Base-by-base conservation (phyloP, 768 basidiomycete genomes). In the Serpula lacrymans region DNA sequence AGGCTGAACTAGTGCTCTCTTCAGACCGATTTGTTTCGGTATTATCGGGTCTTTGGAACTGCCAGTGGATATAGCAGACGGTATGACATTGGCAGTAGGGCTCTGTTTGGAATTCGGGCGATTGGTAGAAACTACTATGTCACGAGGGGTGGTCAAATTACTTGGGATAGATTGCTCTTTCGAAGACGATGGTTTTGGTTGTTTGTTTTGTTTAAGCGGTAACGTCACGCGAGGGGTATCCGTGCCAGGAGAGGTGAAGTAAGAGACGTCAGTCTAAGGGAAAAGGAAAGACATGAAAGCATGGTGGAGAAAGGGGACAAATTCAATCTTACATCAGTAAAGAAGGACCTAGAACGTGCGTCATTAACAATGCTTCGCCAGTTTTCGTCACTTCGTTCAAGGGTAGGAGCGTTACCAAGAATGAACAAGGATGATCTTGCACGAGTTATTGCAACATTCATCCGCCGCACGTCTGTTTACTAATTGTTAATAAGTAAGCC, bases 371-470 rank as follows among this genome's bases (percentile, higher is more conserved):
- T 93, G 21, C 70, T 65, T 43, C 70, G 73, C 94, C 94, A 97
- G 10, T 70, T 79, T 13, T 71, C 65, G 50, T 94, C 83, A 48
- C 91, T 90, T 39, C 93, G 71, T 59, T 93, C 87, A 5, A 99
- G 72, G 1, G 94, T 98, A 6, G 89, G 69, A 10, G 83, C 84
- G 60, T 98, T 83, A 6, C 96, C 96, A 22, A 99, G 72, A 41
- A 99, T 82, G 61, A 93, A 99, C 2, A 99, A 66, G 8, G 95
- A 96, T 6, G 91, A 91, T 53, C 86, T 88, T 3, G 95, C 91
- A 52, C 96, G 82, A n/a, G 95, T 99, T 18, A 99, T 67, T 21
- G 94, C 94, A n/a, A 99, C 95, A 61, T 99, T 98, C 88, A 98
- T 95, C 31, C 95, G 84, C 31, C 94, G 82, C 16, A 73, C 60